A percentile compares a stretch with the other conserved stretches of the same genome.
phyloP scores from a whole-genome alignment of 179 eudicot species.

The Drosera spatulata region DNA sequence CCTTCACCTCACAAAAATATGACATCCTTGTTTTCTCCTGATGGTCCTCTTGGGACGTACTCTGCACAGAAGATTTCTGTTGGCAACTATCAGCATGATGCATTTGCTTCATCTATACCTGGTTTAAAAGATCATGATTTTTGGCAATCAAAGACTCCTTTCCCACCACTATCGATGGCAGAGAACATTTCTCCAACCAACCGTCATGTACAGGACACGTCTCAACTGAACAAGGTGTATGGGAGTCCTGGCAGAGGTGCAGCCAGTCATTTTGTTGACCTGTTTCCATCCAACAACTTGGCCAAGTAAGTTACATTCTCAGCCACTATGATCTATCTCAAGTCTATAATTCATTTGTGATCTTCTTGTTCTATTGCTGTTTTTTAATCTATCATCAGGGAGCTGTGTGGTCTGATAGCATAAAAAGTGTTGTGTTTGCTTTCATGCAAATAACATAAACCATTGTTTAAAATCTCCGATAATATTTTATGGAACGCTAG shows the following conservation, averaged over 20 bases:
- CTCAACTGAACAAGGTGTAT: constrained; percentile 35
- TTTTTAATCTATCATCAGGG: too few species aligned
- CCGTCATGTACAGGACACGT: constrained; percentile 29
- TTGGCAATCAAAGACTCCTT: constrained; percentile 47
- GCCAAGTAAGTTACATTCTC: constrained; percentile 52
- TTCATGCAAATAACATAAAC: too few species aligned
- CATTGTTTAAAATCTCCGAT: too few species aligned
- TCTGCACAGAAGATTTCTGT: constrained; percentile 33
- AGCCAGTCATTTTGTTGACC: constrained; percentile 31
- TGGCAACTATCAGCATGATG: constrained; percentile 39
- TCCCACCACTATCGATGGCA: constrained; percentile 27
- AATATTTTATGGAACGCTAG: too few species aligned
- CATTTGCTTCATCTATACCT: constrained; percentile 33
- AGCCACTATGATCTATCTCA: too few species aligned
- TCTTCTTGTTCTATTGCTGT: too few species aligned
- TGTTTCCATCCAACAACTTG: constrained; percentile 50
- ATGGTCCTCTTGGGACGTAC: constrained; percentile 42
- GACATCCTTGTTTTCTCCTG: constrained; percentile 73
- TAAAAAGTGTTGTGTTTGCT: too few species aligned
- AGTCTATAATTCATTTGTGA: too few species aligned
- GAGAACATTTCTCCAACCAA: constrained; percentile 36
- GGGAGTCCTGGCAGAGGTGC: constrained; percentile 42
- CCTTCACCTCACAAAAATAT: constrained; percentile 52
- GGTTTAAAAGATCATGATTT: constrained; percentile 43
- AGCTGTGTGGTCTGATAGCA: too few species aligned